Evolutionary conservation across 2,329 filamentous ascomycete species (phyloP).

Genomic region (Emergomyces orientalis): DNA sequence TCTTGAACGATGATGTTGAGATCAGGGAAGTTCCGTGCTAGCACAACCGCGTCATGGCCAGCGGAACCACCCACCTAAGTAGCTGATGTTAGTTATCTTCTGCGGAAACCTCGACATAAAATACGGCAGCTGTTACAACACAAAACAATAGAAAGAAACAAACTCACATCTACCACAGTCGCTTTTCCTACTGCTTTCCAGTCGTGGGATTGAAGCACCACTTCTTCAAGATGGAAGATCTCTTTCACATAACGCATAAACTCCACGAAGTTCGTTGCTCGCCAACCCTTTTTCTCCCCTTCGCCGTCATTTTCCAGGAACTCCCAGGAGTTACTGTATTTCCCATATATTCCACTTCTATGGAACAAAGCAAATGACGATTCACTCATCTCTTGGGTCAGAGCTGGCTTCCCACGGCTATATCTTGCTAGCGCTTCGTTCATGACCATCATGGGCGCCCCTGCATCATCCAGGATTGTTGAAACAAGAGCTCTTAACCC

Average conservation of each 20-base stretch:
- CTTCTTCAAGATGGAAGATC: conserved; percentile 10
- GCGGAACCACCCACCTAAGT: conserved; percentile 15
- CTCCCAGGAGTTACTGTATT: conserved; percentile 20
- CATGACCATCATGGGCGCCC: conserved; percentile 10
- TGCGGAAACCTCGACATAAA: neutral
- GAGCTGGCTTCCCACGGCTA: conserved; percentile 7
- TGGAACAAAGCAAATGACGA: conserved; percentile 4
- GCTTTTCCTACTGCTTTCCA: conserved; percentile 12
- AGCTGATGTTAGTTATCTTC: neutral
- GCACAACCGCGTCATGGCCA: conserved; percentile 9
- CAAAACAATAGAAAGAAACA: neutral
- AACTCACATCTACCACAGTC: conserved; percentile 12
- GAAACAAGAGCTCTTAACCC: conserved; percentile 7
- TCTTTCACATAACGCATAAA: conserved; percentile 11
- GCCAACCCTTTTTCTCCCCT: conserved; percentile 14
- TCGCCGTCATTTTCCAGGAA: conserved; percentile 27
- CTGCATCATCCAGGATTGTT: conserved; percentile 11
- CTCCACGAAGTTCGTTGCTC: conserved; percentile 3
- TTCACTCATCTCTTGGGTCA: conserved; percentile 11
- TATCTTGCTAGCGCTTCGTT: conserved; percentile 10
- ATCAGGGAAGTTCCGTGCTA: conserved; percentile 15
- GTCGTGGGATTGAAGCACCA: conserved; percentile 11
- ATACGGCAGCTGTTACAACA: neutral
- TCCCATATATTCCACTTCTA: conserved; percentile 8
- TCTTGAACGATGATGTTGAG: conserved; percentile 20